Percentiles rank a stretch among this genome's conserved stretches.
phyloP scores from a whole-genome alignment of 2,329 filamentous ascomycete genomes.

The Phaeomoniella chlamydospora region DNA sequence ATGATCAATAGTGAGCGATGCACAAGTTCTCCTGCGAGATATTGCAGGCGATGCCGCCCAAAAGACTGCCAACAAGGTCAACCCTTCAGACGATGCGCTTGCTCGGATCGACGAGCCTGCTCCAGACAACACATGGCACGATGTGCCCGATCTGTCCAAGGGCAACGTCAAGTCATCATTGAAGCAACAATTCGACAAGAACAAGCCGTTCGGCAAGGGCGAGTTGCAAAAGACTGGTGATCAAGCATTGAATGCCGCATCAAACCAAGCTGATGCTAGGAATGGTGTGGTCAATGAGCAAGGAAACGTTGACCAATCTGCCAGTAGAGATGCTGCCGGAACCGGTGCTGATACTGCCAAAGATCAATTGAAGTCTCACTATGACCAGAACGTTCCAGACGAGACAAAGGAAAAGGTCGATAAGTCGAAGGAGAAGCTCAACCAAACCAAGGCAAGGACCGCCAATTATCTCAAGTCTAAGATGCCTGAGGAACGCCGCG shows the following conservation, averaged over 20 bases:
- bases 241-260: conserved; percentile 40
- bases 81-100: conserved; percentile 65
- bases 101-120: conserved; percentile 69
- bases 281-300: conserved; percentile 42
- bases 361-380: conserved; percentile 37
- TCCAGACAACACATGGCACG: conserved; percentile 87
- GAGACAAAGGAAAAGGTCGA: conserved; percentile 34
- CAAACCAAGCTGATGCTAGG: conserved; percentile 37
- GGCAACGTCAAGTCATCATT: conserved; percentile 55
- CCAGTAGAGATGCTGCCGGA: conserved; percentile 18
- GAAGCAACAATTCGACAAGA: conserved; percentile 43
- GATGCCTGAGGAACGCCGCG: conserved; percentile 81
- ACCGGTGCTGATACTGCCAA: conserved; percentile 15
- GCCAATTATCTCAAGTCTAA: conserved; percentile 72
- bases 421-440: conserved; percentile 18
- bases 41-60: conserved; percentile 81
- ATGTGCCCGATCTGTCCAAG: conserved; percentile 61
- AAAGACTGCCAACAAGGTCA: conserved; percentile 60
- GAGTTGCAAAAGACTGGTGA: conserved; percentile 48
- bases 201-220: conserved; percentile 37
- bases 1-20: conserved; percentile 52
- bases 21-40: conserved; percentile 66
- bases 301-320: conserved; percentile 20
- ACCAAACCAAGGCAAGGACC: conserved; percentile 28
- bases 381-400: conserved; percentile 49